phyloP scores from a whole-genome alignment of 371 early-diverging fungal species.

The Apophysomyces elegans region DNA sequence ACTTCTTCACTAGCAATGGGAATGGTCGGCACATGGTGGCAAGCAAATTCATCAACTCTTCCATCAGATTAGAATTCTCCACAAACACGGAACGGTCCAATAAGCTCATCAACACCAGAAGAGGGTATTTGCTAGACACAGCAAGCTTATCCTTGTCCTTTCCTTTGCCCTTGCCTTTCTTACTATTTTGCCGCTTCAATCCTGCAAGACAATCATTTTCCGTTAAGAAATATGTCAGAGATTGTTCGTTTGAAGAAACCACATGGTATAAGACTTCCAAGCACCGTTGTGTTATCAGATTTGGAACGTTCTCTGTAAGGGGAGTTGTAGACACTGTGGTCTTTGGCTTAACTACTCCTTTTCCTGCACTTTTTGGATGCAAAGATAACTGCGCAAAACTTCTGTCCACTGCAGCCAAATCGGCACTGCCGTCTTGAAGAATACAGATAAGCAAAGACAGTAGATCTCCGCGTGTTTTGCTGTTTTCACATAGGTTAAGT shows the following conservation, averaged over 20 bases:
- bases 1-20: conserved; percentile 58
- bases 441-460: conserved; percentile 86
- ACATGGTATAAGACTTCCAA: conserved; percentile 83
- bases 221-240: conserved; percentile 73
- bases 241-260: conserved; percentile 68
- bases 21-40: conserved; percentile 76
- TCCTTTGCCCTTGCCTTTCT: conserved; percentile 64
- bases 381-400: conserved; percentile 80
- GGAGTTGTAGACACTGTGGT: conserved; percentile 30
- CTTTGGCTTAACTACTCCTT: conserved; percentile 35
- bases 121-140: conserved; percentile 76
- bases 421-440: conserved; percentile 82
- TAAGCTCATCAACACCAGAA: conserved; percentile 82
- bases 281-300: conserved; percentile 85
- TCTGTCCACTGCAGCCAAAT: conserved; percentile 77
- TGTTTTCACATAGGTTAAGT: conserved; percentile 90
- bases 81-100: conserved; percentile 84
- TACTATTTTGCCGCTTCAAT: conserved; percentile 52
- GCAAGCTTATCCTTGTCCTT: conserved; percentile 57
- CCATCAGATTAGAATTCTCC: conserved; percentile 79
- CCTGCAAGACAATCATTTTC: conserved; percentile 70
- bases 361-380: conserved; percentile 45
- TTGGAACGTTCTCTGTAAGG: conserved; percentile 68
- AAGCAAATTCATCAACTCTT: conserved; percentile 88
- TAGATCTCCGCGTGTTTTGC: conserved; percentile 83